phyloP scores from a whole-genome alignment of 139 green algal genomes.

The Chlamydomonas applanata region DNA sequence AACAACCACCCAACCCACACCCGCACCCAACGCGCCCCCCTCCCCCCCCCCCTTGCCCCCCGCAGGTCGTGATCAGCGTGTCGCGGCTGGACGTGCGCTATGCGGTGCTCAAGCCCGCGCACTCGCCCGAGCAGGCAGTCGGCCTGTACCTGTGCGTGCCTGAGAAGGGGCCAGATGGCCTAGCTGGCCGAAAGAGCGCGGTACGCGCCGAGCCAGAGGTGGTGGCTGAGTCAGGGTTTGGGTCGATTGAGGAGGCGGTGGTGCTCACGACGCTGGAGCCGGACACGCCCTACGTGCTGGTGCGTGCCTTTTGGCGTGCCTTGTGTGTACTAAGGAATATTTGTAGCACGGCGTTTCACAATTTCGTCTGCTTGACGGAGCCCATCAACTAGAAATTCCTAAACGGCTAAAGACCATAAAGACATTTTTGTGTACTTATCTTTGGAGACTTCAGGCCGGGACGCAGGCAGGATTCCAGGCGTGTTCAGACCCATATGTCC shows the following conservation, averaged over 20 bases:
- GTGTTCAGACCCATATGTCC: no score
- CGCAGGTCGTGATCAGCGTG: conserved; percentile 36
- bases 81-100: conserved; percentile 38
- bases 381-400: no score
- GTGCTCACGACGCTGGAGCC: conserved; percentile 37
- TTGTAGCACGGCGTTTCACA: no score
- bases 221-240: conserved; percentile 12
- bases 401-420: no score
- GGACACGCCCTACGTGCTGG: conserved; percentile 41
- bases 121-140: conserved; percentile 15
- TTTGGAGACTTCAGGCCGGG: no score
- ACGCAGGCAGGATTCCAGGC: no score
- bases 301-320: conserved; percentile 14
- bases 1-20: no score
- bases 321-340: no score
- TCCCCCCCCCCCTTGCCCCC: no score
- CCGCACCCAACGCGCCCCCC: no score
- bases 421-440: no score
- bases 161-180: conserved; percentile 8
- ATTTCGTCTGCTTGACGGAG: no score
- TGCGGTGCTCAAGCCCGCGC: conserved; percentile 30
- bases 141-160: conserved; percentile 20
- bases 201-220: not conserved
- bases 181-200: not conserved
- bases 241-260: conserved; percentile 34